Percentiles rank a stretch among this genome's conserved stretches.
Evolutionary conservation across 495 filamentous ascomycete species (phyloP).

Genomic region (Penicillium arizonense): DNA sequence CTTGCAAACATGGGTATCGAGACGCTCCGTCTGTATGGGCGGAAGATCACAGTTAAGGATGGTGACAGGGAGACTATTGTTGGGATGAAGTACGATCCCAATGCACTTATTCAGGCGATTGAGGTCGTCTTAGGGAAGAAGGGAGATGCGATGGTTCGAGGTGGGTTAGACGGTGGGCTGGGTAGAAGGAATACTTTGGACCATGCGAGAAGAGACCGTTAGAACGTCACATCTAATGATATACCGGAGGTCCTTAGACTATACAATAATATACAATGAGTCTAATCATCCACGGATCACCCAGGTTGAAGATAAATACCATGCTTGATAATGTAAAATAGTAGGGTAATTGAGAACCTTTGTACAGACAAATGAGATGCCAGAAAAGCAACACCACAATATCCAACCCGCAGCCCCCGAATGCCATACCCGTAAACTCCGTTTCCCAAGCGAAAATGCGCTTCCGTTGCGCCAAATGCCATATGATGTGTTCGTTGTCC

Average conservation of each 20-base stretch:
- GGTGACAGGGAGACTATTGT: slow-evolving; percentile 25
- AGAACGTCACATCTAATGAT: not conserved
- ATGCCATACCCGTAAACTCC: too few relatives aligned
- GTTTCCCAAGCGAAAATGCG: too few relatives aligned
- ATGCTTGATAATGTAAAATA: too few relatives aligned
- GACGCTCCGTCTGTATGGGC: slow-evolving; percentile 72
- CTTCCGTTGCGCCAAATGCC: not conserved
- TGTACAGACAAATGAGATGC: too few relatives aligned
- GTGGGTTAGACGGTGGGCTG: slow-evolving; percentile 42
- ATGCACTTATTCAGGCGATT: slow-evolving; percentile 70
- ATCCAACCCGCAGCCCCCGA: too few relatives aligned
- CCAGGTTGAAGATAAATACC: too few relatives aligned
- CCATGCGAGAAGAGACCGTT: slow-evolving; percentile 15
- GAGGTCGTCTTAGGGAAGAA: slow-evolving; percentile 73
- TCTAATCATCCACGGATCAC: too few relatives aligned
- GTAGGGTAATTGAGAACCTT: too few relatives aligned
- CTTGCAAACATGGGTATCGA: slow-evolving; percentile 70
- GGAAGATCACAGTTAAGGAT: slow-evolving; percentile 45
- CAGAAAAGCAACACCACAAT: too few relatives aligned
- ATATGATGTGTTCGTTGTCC: not conserved
- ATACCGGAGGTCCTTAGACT: too few relatives aligned
- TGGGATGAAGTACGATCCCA: slow-evolving; percentile 74
- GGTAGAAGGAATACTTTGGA: slow-evolving; percentile 70
- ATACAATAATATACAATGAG: too few relatives aligned
- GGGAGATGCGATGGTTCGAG: slow-evolving; percentile 50